phyloP scores from a whole-genome alignment of 129 eudicot genomes.

The Flaveria sonorensis region DNA sequence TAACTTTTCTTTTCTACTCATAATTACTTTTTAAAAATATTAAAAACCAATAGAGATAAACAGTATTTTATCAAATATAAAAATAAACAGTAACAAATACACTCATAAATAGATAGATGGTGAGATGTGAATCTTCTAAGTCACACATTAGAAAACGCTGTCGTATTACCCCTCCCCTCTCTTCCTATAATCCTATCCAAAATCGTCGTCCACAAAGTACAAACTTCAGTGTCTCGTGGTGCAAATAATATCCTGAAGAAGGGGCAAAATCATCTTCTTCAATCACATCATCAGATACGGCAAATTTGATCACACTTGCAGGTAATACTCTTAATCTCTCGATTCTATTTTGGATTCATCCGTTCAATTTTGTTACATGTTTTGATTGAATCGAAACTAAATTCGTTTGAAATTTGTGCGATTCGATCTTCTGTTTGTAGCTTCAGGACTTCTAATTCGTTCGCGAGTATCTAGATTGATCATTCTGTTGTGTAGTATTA shows the following conservation, averaged over 20 bases:
- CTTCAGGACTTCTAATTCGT: conserved; percentile 12
- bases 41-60: too few species aligned
- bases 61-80: too few species aligned
- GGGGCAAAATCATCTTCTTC: conserved; percentile 8
- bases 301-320: conserved; percentile 9
- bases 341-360: background rate
- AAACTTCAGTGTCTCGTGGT: conserved; percentile 15
- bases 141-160: conserved; percentile 12
- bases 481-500: background rate
- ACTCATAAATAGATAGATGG: too few species aligned
- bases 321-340: conserved; percentile 18
- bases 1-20: too few species aligned
- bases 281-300: conserved; percentile 7
- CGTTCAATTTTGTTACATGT: background rate
- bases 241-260: conserved; percentile 20
- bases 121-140: too few species aligned
- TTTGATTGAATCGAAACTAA: conserved; percentile 17
- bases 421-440: conserved; percentile 1
- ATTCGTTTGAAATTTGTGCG: conserved; percentile 2
- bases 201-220: conserved; percentile 13
- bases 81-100: too few species aligned
- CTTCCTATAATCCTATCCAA: conserved; percentile 26
- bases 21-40: too few species aligned
- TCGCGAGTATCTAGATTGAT: conserved; percentile 2
- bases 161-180: conserved; percentile 15